phyloP scores from a whole-genome alignment of 768 basidiomycete genomes.

The Serendipita indica region DNA sequence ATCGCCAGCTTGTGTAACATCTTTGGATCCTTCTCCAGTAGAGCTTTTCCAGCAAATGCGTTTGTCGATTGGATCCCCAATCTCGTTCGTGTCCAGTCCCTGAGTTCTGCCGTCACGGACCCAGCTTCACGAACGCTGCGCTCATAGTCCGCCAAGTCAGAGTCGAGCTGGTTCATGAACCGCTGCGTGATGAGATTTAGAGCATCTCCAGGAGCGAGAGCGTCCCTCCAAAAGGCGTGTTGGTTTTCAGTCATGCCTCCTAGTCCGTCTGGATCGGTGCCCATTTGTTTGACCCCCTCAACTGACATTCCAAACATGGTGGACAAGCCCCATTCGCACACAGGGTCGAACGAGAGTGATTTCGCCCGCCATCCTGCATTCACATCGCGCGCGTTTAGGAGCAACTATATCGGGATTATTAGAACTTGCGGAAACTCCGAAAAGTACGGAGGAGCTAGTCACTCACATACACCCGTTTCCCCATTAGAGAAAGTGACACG shows the following conservation, averaged over 20 bases:
- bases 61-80: not conserved
- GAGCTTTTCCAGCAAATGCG: not conserved
- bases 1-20: not conserved
- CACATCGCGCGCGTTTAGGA: not conserved
- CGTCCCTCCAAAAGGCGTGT: not conserved
- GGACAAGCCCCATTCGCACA: not conserved
- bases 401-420: not conserved
- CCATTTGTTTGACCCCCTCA: not conserved
- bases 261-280: not conserved
- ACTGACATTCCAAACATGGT: not conserved
- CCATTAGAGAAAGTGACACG: not conserved
- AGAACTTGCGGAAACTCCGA: not conserved
- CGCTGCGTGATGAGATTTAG: constrained; percentile 5
- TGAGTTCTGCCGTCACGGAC: not conserved
- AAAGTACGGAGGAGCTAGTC: not conserved
- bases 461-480: not conserved
- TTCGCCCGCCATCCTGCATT: not conserved
- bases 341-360: not conserved
- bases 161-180: not conserved
- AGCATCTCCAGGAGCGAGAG: not conserved
- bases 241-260: not conserved
- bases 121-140: not conserved
- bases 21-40: not conserved
- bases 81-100: not conserved
- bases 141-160: not conserved